A percentile compares a stretch with the other conserved stretches of the same genome.
Evolutionary conservation across 345 rosid species (phyloP).

Genomic region (Mangifera indica): DNA sequence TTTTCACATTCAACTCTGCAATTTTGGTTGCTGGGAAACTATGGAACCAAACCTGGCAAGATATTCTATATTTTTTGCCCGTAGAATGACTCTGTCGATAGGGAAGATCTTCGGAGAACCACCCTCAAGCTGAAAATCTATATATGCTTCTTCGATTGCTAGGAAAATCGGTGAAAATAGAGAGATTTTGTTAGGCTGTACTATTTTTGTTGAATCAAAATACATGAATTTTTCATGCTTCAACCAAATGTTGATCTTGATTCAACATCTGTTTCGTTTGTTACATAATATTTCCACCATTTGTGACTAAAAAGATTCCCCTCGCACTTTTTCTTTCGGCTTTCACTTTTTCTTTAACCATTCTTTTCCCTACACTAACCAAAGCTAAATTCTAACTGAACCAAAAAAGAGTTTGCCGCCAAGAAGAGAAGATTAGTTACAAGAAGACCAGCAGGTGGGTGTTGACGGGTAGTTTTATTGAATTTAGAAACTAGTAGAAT

Average conservation of each 20-base stretch:
- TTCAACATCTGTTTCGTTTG: not conserved
- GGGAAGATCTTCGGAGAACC: not conserved
- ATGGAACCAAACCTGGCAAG: not conserved
- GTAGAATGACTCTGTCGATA: not conserved
- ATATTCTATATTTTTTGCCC: not conserved
- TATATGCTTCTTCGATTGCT: not conserved
- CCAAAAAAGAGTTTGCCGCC: not conserved
- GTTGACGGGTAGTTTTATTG: not conserved
- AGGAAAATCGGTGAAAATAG: not conserved
- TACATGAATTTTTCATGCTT: not conserved
- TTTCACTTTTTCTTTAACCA: constrained; percentile 7
- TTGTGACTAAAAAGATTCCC: not conserved
- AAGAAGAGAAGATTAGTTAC: not conserved
- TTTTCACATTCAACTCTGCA: not conserved
- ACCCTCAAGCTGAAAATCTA: not conserved
- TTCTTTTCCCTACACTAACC: constrained; percentile 10
- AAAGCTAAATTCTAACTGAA: constrained; percentile 4
- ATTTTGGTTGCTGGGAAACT: not conserved
- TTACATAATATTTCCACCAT: not conserved
- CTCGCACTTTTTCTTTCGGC: not conserved
- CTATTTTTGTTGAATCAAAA: not conserved
- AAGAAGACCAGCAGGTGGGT: constrained; percentile 10
- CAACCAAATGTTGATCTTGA: not conserved
- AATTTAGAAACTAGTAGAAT: not conserved
- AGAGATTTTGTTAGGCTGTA: too few relatives aligned